Evolutionary conservation across 495 filamentous ascomycete genomes (phyloP).

Genomic region (Aspergillus steynii): DNA sequence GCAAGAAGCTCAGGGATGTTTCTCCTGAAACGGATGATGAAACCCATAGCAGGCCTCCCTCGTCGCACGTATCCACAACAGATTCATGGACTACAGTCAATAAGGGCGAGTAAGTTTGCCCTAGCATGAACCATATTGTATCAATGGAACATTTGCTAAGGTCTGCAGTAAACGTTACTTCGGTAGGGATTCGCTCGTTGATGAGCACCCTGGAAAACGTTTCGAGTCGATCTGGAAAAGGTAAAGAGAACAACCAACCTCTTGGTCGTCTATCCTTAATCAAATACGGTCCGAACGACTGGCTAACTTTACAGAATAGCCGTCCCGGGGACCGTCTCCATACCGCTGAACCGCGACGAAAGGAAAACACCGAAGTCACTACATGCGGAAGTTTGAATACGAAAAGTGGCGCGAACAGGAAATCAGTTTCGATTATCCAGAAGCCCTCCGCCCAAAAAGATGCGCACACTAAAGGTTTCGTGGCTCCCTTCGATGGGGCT

Average conservation of each 20-base stretch:
- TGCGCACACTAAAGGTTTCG: not conserved
- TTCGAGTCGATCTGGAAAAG: slow-evolving; percentile 1
- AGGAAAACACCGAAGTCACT: not conserved
- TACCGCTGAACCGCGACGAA: not conserved
- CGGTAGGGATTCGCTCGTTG: slow-evolving; percentile 1
- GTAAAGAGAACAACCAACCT: not conserved
- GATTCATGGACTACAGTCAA: slow-evolving; percentile 24
- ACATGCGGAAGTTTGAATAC: not conserved
- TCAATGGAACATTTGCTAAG: not conserved
- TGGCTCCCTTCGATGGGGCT: not conserved
- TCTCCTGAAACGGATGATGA: slow-evolving; percentile 3
- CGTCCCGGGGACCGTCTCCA: not conserved
- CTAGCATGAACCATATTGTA: not conserved
- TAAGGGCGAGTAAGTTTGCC: slow-evolving; percentile 19
- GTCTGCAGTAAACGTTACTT: not conserved
- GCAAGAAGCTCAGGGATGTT: not conserved
- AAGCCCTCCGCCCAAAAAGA: not conserved
- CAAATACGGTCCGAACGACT: not conserved
- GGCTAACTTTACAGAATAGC: not conserved
- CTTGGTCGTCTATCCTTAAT: not conserved
- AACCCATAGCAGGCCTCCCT: slow-evolving; percentile 12
- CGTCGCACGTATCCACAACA: slow-evolving; percentile 20
- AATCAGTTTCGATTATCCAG: not conserved
- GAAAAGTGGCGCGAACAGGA: not conserved
- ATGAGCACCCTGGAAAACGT: not conserved